Percentiles rank a stretch among this genome's conserved stretches.
Conservation (phyloP, 1,139 yeast species). For the Suhomyces bokatorum region DNA sequence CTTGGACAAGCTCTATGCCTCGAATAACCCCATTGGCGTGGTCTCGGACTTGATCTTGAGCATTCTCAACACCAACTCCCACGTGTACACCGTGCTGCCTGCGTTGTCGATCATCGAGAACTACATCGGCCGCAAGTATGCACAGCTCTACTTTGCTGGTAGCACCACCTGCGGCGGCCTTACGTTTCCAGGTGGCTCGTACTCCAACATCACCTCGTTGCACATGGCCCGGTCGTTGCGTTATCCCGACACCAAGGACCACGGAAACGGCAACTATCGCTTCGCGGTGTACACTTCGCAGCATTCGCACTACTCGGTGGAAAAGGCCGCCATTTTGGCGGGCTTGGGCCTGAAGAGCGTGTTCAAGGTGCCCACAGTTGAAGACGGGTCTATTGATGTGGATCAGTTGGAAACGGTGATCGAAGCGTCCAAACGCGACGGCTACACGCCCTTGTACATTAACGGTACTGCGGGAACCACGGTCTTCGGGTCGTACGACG, state of each 20-base stretch:
- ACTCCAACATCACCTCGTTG: conserved; percentile 79
- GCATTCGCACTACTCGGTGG: conserved; percentile 82
- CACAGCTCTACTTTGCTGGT: conserved; percentile 54
- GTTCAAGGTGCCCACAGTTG: conserved; percentile 58
- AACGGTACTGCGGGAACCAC: conserved; percentile 91
- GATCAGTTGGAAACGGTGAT: conserved; percentile 50
- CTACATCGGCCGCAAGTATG: conserved; percentile 66
- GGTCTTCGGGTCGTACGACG: conserved; percentile 82
- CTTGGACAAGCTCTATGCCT: conserved; percentile 79
- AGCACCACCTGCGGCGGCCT: conserved; percentile 70
- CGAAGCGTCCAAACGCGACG: conserved; percentile 43
- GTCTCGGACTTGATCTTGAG: conserved; percentile 71
- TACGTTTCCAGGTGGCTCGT: conserved; percentile 86
- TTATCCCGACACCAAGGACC: conserved; percentile 67
- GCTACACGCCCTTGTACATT: conserved; percentile 71
- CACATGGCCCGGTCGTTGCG: conserved; percentile 71
- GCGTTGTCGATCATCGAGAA: conserved; percentile 76
- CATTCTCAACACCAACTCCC: conserved; percentile 77
- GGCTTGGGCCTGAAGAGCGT: conserved; percentile 70
- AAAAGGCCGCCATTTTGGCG: conserved; percentile 74
- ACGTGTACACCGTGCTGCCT: conserved; percentile 85
- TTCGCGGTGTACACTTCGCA: conserved; percentile 72
- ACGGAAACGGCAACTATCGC: conserved; percentile 54
- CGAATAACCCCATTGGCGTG: conserved; percentile 82
- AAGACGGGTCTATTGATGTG: conserved; percentile 58